Base-by-base conservation (phyloP, 2,329 filamentous ascomycete genomes). In the Lachnellula arida region DNA sequence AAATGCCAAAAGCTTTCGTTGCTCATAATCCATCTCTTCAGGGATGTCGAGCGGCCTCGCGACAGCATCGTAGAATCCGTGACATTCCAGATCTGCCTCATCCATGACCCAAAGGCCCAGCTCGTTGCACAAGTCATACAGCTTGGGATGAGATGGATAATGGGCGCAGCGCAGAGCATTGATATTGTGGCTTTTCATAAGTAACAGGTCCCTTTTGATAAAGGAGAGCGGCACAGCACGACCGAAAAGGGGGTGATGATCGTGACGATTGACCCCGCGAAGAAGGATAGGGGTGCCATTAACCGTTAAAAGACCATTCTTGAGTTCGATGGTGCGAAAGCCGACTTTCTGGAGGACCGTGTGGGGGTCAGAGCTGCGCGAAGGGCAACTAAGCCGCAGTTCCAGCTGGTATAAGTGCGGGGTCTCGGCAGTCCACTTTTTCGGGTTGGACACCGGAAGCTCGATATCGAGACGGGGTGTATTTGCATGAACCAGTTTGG, bases 141-240 rank as follows among this genome's bases (percentile, higher is more conserved):
- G 65, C 3, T 75, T 72, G 1, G 81, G 78, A 60, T 87, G 78
- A n/a, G 81, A 84, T 0, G 85, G 82, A 57, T 89, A 85, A 65
- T 90, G 87, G 1, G 81, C 85, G 51, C 81, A 85, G 0, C 87
- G 82, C 4, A 90, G 76, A 0, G 86, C 82, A 60, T 90, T 89
- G 71, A 90, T 80, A 60, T 88, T 87, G 70, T 81, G 69, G 46
- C 72, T 67, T 65, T 80, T 78, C 80, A 84, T 84, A 5, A 77
- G 69, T 8, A 81, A 56, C 3, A 84, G 70, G 58, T 84, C 81
- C 19, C 73, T 68, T 42, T 75, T 74, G 4, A 78, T 76, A 59
- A 76, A 79, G 0, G 79, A 75, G 22, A 75, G 70, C 0, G 79
- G 78, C 1, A 83, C 77, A 1, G 79, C 72, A 14, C 81, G 76